A percentile compares a stretch with the other conserved stretches of the same genome.
phyloP scores from a whole-genome alignment of 805 yeast genomes.

The Starmerella stigmatis region DNA sequence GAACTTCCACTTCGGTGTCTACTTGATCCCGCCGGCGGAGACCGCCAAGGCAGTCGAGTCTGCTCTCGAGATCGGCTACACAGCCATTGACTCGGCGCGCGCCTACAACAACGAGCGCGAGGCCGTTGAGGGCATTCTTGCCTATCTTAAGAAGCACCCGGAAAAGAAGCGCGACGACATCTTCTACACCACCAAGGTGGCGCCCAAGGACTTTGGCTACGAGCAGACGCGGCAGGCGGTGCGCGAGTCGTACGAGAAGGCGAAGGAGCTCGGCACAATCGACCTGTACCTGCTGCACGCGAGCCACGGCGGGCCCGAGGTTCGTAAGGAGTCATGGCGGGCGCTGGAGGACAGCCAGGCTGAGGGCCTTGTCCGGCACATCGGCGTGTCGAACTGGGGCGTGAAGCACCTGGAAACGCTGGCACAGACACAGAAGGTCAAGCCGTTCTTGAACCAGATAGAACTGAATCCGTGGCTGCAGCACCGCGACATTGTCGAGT shows the following conservation, averaged over 20 bases:
- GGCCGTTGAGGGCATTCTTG: slow-evolving; percentile 32
- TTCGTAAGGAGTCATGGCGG: slow-evolving; percentile 41
- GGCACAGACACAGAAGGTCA: slow-evolving; percentile 31
- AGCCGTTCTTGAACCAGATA: slow-evolving; percentile 68
- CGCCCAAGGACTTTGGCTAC: slow-evolving; percentile 52
- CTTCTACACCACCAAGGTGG: slow-evolving; percentile 55
- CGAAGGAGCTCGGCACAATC: slow-evolving; percentile 47
- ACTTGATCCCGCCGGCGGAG: slow-evolving; percentile 19
- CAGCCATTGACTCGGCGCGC: slow-evolving; percentile 64
- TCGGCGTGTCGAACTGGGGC: slow-evolving; percentile 63
- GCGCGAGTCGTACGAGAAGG: slow-evolving; percentile 41
- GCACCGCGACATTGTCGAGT: slow-evolving; percentile 50
- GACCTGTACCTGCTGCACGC: slow-evolving; percentile 60
- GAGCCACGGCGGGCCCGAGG: slow-evolving; percentile 27
- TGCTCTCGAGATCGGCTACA: slow-evolving; percentile 56
- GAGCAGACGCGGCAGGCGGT: slow-evolving; percentile 47
- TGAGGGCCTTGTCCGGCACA: slow-evolving; percentile 39
- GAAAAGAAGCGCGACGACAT: slow-evolving; percentile 41
- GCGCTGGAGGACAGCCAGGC: slow-evolving; percentile 49
- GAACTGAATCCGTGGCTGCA: slow-evolving; percentile 79
- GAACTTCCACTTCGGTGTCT: slow-evolving; percentile 25
- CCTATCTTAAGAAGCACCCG: slow-evolving; percentile 22
- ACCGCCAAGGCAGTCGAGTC: slow-evolving; percentile 37
- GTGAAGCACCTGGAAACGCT: slow-evolving; percentile 47
- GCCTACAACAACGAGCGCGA: slow-evolving; percentile 55